Conservation (phyloP, 2,329 filamentous ascomycete genomes). For the Mollisia scopiformis region DNA sequence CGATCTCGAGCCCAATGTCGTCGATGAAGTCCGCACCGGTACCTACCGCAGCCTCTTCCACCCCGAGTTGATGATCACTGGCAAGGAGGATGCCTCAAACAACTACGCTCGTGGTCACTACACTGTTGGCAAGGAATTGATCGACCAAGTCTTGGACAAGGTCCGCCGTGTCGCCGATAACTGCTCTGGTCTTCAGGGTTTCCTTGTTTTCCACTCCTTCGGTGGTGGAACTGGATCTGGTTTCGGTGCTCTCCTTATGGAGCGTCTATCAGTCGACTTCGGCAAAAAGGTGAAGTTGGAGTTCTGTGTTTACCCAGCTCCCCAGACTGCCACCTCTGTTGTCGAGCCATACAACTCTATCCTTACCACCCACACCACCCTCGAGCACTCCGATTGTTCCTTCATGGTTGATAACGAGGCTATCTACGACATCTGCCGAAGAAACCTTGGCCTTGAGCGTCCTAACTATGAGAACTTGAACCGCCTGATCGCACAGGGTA, state of each 20-base stretch:
- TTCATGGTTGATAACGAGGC: conserved; percentile 99
- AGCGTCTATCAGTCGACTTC: conserved; percentile 97
- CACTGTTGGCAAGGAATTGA: conserved; percentile 99
- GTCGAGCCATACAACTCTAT: conserved; percentile 99
- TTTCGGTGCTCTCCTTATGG: conserved; percentile 98
- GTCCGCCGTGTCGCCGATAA: conserved; percentile 96
- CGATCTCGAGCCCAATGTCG: conserved; percentile 99
- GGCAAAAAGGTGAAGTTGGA: conserved; percentile 99
- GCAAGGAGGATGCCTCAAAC: conserved; percentile 99
- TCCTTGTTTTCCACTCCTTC: conserved; percentile 99
- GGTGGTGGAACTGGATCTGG: conserved; percentile 98
- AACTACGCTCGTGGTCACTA: conserved; percentile 99
- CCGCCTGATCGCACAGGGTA: conserved; percentile 96
- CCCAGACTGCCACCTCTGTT: conserved; percentile 94
- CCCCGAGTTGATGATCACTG: conserved; percentile 99
- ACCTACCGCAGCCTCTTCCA: conserved; percentile 97
- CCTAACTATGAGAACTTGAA: conserved; percentile 99
- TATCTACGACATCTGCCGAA: conserved; percentile 99
- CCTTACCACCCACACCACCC: conserved; percentile 96
- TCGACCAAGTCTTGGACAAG: conserved; percentile 97
- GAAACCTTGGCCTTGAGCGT: conserved; percentile 95
- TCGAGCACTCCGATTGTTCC: conserved; percentile 99
- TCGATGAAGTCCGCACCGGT: conserved; percentile 98
- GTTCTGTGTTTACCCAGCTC: conserved; percentile 98
- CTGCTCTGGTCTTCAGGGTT: conserved; percentile 97